A percentile compares a stretch with the other conserved stretches of the same genome.
Evolutionary conservation across 2,329 filamentous ascomycete genomes (phyloP).

Genomic region (Apiospora phragmitis): DNA sequence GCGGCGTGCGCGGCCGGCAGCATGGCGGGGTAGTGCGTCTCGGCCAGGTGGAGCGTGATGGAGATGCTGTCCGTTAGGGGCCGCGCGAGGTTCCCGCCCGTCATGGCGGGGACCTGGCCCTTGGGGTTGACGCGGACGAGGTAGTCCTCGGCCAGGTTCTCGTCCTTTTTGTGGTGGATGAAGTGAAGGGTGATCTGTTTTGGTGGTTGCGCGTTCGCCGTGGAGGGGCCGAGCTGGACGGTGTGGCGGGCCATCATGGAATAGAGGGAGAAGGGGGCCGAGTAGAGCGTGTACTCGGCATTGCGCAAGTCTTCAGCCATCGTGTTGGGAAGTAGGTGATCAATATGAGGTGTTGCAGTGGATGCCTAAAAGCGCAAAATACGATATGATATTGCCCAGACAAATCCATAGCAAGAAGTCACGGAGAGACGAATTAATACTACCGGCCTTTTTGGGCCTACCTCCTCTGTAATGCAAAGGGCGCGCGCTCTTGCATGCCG

Average conservation of each 20-base stretch:
- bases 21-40: slow-evolving; percentile 17
- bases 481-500: neutral
- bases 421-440: neutral
- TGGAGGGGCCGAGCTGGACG: slow-evolving; percentile 14
- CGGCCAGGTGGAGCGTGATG: slow-evolving; percentile 16
- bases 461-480: neutral
- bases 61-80: slow-evolving; percentile 15
- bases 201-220: slow-evolving; percentile 9
- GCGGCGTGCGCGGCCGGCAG: slow-evolving; percentile 10
- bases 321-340: neutral
- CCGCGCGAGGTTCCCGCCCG: slow-evolving; percentile 11
- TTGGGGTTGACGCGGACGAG: slow-evolving; percentile 16
- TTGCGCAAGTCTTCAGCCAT: slow-evolving; percentile 7
- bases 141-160: slow-evolving; percentile 18
- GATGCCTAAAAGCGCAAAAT: neutral
- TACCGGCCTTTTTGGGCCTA: neutral
- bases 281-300: slow-evolving; percentile 17
- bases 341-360: neutral
- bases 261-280: slow-evolving; percentile 21
- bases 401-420: neutral
- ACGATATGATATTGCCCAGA: neutral
- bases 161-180: slow-evolving; percentile 16
- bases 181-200: slow-evolving; percentile 12
- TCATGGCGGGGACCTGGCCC: slow-evolving; percentile 21
- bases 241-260: slow-evolving; percentile 21